phyloP scores from a whole-genome alignment of 2,329 filamentous ascomycete genomes.

The Emydomyces testavorans region DNA sequence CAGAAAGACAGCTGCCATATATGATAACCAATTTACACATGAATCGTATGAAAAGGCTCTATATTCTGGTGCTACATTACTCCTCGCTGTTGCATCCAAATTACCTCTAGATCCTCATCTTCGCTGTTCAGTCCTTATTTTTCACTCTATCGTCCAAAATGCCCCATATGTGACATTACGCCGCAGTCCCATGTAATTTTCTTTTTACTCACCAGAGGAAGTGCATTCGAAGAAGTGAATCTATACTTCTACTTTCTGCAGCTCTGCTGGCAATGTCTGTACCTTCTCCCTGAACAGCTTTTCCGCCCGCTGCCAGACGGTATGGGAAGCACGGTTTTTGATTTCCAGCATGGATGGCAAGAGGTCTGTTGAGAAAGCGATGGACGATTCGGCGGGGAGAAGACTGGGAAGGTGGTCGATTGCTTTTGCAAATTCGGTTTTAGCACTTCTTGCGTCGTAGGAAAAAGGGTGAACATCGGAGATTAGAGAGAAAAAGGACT shows the following conservation, averaged over 20 bases:
- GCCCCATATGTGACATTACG: background rate
- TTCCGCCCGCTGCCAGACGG: slow-evolving; percentile 76
- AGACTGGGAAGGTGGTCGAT: slow-evolving; percentile 79
- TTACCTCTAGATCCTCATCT: no score
- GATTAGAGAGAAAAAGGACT: background rate
- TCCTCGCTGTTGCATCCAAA: no score
- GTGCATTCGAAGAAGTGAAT: no score
- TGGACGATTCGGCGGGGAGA: slow-evolving; percentile 73
- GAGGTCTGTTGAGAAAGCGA: slow-evolving; percentile 69
- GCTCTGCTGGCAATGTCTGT: slow-evolving; percentile 48
- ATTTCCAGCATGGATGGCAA: slow-evolving; percentile 66
- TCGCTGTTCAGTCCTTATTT: no score
- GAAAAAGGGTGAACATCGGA: background rate
- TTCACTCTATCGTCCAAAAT: background rate
- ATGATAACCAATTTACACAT: no score
- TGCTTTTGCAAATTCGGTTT: slow-evolving; percentile 6
- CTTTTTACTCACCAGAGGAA: background rate
- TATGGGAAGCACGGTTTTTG: slow-evolving; percentile 58
- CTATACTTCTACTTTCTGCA: slow-evolving; percentile 16
- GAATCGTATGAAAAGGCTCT: no score
- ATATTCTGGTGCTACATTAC: no score
- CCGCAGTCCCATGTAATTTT: background rate
- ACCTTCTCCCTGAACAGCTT: slow-evolving; percentile 78
- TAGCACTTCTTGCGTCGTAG: background rate
- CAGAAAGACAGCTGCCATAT: no score